These are phyloP conservation scores for Orychophragmus violaceus DNA, from an alignment of 345 rosid species.

Conservation along the genomic window DNA sequence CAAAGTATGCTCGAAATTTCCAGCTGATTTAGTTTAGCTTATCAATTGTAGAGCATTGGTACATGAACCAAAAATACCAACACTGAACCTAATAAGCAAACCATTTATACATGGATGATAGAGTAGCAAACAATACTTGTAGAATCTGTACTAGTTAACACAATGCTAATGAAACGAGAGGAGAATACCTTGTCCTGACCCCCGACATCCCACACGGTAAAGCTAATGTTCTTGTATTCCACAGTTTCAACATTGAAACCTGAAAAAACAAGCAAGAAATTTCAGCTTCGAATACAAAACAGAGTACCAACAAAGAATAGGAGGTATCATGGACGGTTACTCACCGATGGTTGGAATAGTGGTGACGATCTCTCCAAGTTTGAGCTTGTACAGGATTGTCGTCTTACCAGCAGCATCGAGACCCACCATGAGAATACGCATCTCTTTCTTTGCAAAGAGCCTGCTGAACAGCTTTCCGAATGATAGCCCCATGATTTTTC, in stretches of 20 bases:
- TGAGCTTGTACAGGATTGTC: conserved; percentile 68
- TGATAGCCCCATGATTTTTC: conserved; percentile 47
- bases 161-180: neutral
- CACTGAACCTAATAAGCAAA: conserved; percentile 38
- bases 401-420: conserved; percentile 89
- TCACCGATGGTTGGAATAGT: conserved; percentile 75
- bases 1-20: conserved; percentile 3
- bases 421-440: conserved; percentile 78
- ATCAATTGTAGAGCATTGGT: conserved; percentile 28
- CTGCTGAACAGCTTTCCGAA: conserved; percentile 66
- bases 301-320: neutral
- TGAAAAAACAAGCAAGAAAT: neutral
- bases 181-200: conserved; percentile 80
- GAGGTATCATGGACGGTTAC: neutral
- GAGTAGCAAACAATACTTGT: neutral
- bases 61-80: conserved; percentile 5
- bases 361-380: conserved; percentile 74
- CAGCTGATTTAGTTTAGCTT: conserved; percentile 26
- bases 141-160: neutral
- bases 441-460: conserved; percentile 70
- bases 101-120: too few species aligned
- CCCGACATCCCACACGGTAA: conserved; percentile 88
- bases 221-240: conserved; percentile 85
- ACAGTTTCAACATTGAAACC: conserved; percentile 86
- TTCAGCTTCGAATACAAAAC: neutral